Evolutionary conservation across 257 asterid species (phyloP).

Genomic region (Vinca minor): DNA sequence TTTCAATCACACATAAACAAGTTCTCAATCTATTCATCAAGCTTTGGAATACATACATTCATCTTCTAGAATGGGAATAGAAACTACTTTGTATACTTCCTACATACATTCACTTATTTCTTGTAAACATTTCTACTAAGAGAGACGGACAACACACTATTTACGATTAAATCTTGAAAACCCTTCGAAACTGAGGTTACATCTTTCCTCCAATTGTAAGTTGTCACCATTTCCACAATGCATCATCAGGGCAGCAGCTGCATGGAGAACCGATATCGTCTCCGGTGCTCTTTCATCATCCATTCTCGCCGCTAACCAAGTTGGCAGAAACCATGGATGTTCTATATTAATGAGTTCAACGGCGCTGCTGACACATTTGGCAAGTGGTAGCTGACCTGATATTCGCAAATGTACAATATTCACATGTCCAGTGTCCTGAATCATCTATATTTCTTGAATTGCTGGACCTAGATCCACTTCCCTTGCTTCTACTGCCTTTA

Average conservation of each 20-base stretch:
- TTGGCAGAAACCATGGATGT: neutral
- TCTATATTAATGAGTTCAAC: slow-evolving; percentile 21
- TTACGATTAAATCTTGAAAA: slow-evolving; percentile 7
- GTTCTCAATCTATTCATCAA: neutral
- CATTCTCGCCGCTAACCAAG: slow-evolving; percentile 1
- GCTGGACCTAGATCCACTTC: slow-evolving; percentile 47
- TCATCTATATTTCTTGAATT: slow-evolving; percentile 49
- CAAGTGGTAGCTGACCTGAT: slow-evolving; percentile 39
- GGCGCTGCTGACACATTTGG: slow-evolving; percentile 64
- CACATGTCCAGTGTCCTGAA: slow-evolving; percentile 68
- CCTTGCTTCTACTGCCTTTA: slow-evolving; percentile 54
- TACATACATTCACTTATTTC: neutral
- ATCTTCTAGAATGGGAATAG: neutral
- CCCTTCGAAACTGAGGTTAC: neutral
- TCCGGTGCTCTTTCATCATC: neutral
- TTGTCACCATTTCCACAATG: neutral
- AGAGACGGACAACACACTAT: slow-evolving; percentile 14
- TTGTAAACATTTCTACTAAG: neutral
- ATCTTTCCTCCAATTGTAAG: neutral
- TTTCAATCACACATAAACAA: neutral
- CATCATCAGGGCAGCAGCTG: neutral
- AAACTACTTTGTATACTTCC: neutral
- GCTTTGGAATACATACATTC: neutral
- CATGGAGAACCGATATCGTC: neutral
- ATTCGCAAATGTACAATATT: slow-evolving; percentile 67